These are phyloP conservation scores for Colletotrichum higginsianum DNA, from an alignment of 2,329 filamentous ascomycete genomes.

Conservation along the genomic window DNA sequence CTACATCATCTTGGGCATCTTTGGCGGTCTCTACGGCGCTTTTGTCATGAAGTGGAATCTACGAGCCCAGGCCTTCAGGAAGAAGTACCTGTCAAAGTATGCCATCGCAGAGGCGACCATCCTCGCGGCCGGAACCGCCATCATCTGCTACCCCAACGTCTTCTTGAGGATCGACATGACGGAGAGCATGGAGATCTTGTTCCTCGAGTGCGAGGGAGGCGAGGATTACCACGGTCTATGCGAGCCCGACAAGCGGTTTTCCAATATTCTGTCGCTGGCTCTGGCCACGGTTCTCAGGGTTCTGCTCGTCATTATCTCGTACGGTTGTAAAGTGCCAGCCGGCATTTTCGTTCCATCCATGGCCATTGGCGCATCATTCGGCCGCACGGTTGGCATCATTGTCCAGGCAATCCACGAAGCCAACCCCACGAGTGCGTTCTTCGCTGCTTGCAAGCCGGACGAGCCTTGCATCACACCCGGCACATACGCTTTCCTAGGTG, in stretches of 20 bases:
- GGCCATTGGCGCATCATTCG: slow-evolving; percentile 96
- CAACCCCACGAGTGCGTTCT: slow-evolving; percentile 87
- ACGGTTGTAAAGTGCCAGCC: slow-evolving; percentile 97
- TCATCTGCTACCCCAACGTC: slow-evolving; percentile 97
- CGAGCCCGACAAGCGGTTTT: slow-evolving; percentile 81
- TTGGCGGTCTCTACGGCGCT: slow-evolving; percentile 94
- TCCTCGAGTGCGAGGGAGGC: slow-evolving; percentile 90
- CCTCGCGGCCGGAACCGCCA: slow-evolving; percentile 85
- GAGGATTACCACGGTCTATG: slow-evolving; percentile 94
- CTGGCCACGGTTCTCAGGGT: slow-evolving; percentile 86
- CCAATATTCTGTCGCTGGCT: slow-evolving; percentile 83
- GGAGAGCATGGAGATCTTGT: slow-evolving; percentile 98
- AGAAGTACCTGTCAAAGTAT: slow-evolving; percentile 89
- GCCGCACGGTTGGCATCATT: slow-evolving; percentile 92
- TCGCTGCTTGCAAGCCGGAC: slow-evolving; percentile 89
- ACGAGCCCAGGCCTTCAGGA: slow-evolving; percentile 90
- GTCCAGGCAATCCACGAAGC: slow-evolving; percentile 91
- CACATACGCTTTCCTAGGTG: slow-evolving; percentile 95
- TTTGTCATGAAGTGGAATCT: slow-evolving; percentile 99
- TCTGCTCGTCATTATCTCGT: slow-evolving; percentile 93
- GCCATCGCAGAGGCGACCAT: slow-evolving; percentile 89
- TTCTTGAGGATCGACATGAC: slow-evolving; percentile 99
- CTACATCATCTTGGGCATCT: slow-evolving; percentile 90
- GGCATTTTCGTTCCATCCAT: slow-evolving; percentile 99
- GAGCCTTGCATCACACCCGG: slow-evolving; percentile 97